phyloP scores from a whole-genome alignment of 345 rosid species.

The Rhodamnia argentea region DNA sequence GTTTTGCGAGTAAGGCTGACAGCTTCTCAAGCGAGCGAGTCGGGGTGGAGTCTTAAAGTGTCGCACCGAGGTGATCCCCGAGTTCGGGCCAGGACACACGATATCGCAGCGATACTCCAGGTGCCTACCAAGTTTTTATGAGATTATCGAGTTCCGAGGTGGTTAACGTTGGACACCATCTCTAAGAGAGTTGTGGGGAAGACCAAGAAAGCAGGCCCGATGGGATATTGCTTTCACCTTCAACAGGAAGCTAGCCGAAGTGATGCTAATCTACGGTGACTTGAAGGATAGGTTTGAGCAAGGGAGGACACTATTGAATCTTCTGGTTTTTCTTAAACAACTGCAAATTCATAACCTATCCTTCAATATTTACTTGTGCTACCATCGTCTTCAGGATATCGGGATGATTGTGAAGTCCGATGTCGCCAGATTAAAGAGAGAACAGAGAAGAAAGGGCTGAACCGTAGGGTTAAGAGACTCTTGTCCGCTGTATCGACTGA shows the following conservation, averaged over 20 bases:
- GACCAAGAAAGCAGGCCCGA: too few relatives aligned
- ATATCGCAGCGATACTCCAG: not conserved
- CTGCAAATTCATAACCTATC: not conserved
- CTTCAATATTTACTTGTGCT: too few relatives aligned
- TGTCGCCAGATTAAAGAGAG: not conserved
- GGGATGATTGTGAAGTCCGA: not conserved
- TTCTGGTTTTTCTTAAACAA: not conserved
- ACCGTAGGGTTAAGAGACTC: not conserved
- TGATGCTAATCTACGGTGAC: too few relatives aligned
- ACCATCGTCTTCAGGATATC: too few relatives aligned
- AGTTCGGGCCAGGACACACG: not conserved
- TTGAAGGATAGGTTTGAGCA: not conserved
- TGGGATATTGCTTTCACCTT: too few relatives aligned
- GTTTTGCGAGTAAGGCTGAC: not conserved
- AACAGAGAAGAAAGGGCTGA: not conserved
- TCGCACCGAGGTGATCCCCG: not conserved
- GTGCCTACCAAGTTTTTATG: not conserved
- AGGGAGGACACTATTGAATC: not conserved
- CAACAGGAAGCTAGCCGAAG: too few relatives aligned
- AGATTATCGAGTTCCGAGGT: not conserved
- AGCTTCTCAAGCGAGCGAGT: not conserved
- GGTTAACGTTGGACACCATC: too few relatives aligned
- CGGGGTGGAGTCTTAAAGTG: not conserved
- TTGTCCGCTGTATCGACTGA: not conserved
- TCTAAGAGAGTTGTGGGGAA: too few relatives aligned